These are phyloP conservation scores for Naganishia cerealis DNA, from an alignment of 1,284 basidiomycete genomes.

Conservation along the genomic window DNA sequence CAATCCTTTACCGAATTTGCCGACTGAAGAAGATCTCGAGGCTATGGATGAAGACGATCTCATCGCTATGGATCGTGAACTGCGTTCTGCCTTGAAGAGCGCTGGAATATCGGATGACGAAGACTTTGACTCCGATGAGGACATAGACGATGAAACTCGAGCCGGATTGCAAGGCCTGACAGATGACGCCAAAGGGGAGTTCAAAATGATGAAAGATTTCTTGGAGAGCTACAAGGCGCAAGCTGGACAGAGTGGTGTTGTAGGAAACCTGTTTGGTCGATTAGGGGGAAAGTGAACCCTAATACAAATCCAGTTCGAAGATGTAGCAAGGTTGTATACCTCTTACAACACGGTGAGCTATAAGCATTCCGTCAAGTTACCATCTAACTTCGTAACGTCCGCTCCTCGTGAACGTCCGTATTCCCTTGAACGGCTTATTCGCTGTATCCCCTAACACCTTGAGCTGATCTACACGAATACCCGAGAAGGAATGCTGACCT, in stretches of 20 bases:
- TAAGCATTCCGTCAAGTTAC: constrained; percentile 34
- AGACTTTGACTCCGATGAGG: constrained; percentile 47
- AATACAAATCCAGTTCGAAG: neutral
- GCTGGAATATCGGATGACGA: constrained; percentile 52
- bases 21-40: constrained; percentile 55
- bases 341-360: neutral
- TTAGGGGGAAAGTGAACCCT: constrained; percentile 48
- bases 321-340: neutral
- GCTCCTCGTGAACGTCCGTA: constrained; percentile 48
- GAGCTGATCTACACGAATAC: constrained; percentile 79
- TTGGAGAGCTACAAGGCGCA: constrained; percentile 91
- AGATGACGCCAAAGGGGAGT: constrained; percentile 64
- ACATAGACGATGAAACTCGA: constrained; percentile 59
- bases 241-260: constrained; percentile 79
- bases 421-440: constrained; percentile 67
- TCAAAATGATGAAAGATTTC: constrained; percentile 89
- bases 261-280: constrained; percentile 78
- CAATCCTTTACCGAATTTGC: constrained; percentile 41
- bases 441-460: constrained; percentile 68
- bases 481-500: constrained; percentile 71
- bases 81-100: constrained; percentile 66
- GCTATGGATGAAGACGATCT: constrained; percentile 65
- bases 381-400: constrained; percentile 52
- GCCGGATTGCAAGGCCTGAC: constrained; percentile 49
- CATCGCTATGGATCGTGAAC: constrained; percentile 78